Base-by-base conservation (phyloP, 345 rosid species). In the Cardamine chenopodiifolia region DNA sequence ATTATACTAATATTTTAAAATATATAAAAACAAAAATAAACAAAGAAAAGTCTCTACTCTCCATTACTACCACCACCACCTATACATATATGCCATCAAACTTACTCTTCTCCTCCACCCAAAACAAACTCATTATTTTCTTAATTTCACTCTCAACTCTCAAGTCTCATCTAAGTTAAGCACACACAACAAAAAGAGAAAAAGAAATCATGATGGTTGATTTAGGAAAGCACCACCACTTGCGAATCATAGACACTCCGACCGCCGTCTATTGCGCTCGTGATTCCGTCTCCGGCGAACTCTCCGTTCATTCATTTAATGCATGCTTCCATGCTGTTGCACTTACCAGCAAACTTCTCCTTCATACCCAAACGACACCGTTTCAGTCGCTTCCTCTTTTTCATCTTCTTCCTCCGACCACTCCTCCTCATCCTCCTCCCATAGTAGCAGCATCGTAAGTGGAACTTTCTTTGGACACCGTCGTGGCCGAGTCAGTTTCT, bases 391-490 rank as follows among this genome's bases (percentile, higher is more conserved):
- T 62, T 76, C 79, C 39, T 26, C 79, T 14, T 20, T 72, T 47
- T 66, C 79, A 0, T 50, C 74, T 35, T 70, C 80, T 39, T 71
- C 80, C 7, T 77, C 80, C 8, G 54, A 49, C 48, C 57, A 59
- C 64, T 70, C 70, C 34, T 66, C 66, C 28, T 39, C 69, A 22
- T 64, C 78, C 45, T 56, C 70, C 60, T 73, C 79, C 20, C 73
- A 58, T 19, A 68, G 62, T 9, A 78, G 42, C 25, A 78, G 26
- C 66, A 68, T 34, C 55, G 78, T 87, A 14, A 86, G 92, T 12
- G 95, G 95, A 55, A 91, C 96, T 29, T 91, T 91, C 78, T 91
- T 91, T 67, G 97, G 97, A 0, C 88, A 85, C 90, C 77, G 91
- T 18, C 88, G 86, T 42, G 93, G 97, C 29, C 79, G 96, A 2